Evolutionary conservation across 306 rosid species (phyloP), one percentile per base, ranked within the genome.

Genomic region (Vigna unguiculata): DNA sequence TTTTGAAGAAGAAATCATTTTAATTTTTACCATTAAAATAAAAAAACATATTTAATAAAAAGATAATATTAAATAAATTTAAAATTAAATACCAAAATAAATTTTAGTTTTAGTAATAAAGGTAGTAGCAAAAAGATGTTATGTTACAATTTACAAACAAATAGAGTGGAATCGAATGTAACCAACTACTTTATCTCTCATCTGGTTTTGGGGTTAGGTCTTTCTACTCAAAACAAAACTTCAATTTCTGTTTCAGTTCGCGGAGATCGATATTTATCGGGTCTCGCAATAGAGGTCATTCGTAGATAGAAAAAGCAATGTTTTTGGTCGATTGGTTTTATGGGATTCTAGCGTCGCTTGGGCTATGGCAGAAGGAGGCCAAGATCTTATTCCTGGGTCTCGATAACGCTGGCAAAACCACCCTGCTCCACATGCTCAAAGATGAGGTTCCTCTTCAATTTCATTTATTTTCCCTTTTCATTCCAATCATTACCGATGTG

Each of bases 341-440:
- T 67, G 97, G 96, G 25, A 75, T 93, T 86, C 87, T 93, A 61
- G 92, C 97, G 3, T 93, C 97, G 24, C 92, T 90, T n/a, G 97
- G 97, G 0, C 66, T 93, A 36, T 93, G 97, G 96, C 96, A 93
- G 77, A 93, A 93, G 78, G 97, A 93, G 85, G 97, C 97, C 36
- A 93, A 93, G 91, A 93, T 93, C 92, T 85, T 93, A 63, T 93
- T 93, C 84, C 75, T 90, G 74, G 97, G 97, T 13, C 97, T 93
- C 28, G 96, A 93, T 68, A 93, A 93, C 80, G 96, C 97, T 2
- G 96, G 97, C 9, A 92, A 92, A 81, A 92, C 97, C 53, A 92
- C 97, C 70, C 77, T 92, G 84, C 97, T 92, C 74, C 97, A 92
- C 62, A 92, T 92, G 97, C 96, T 92, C 80, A 92, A 90, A 71